Evolutionary conservation across 148 eudicot genomes (phyloP), one percentile per base, ranked within the genome.

Genomic region (Cornus florida): DNA sequence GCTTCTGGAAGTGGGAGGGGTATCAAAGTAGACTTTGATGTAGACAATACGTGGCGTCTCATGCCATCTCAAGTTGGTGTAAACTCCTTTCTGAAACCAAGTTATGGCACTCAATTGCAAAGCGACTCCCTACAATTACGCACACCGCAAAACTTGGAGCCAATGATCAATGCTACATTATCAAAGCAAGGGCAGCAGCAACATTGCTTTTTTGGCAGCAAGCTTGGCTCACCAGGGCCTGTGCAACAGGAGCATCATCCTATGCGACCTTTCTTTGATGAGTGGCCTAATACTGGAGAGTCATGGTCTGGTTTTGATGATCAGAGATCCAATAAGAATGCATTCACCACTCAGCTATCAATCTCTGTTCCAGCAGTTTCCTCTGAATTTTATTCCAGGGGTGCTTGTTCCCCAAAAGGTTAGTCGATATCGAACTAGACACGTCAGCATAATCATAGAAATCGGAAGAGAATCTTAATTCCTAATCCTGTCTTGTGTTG

Each of bases 331-430:
- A 78, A 81, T 75, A 87, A 85, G 77, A 87, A 81, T 48, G 23
- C 82, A 35, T 83, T 85, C 78, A 78, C 86, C 28, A 87, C 90
- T n/a, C 90, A 83, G 78, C 75, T 87, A 43, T 87, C 90, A 28
- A 87, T 87, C 53, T 87, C 89, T n/a, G 82, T 77, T 53, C 85
- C 85, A 35, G 80, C 69, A 57, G 32, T 78, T 4, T 60, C 80
- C 20, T 76, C 86, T 28, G 82, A 84, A 68, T 83, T 81, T 69
- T 78, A 87, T 72, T 41, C 86, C 28, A 71, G 83, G 76, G 70
- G 69, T 46, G 81, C 73, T 38, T 77, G 81, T 73, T 80, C 87
- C 68, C 83, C 75, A 50, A 67, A 72, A 66, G 80, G 84, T 71
- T 70, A 62, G 66, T 62, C 24, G 20, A 1, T 19, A 16, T 19